Conservation (phyloP, 176 grass and related monocot species). For the Cenchrus fungigraminus region DNA sequence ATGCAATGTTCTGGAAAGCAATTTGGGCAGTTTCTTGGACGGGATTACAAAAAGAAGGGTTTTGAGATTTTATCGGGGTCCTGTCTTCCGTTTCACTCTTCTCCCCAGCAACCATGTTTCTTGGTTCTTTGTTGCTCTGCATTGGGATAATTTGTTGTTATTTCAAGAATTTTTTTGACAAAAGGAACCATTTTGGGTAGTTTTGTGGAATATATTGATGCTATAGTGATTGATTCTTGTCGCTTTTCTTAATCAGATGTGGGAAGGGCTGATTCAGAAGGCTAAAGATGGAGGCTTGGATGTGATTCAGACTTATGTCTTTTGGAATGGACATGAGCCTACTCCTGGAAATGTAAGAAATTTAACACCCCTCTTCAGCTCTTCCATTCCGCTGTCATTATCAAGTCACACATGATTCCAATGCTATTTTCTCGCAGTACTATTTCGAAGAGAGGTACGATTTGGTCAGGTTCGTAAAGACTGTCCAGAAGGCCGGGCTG, state of each 20-base stretch:
- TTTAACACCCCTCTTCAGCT: neutral
- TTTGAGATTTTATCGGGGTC: constrained; percentile 27
- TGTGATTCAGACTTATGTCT: constrained; percentile 97
- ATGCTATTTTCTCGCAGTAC: constrained; percentile 64
- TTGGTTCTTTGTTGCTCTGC: neutral
- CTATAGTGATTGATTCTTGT: neutral
- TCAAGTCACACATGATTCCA: constrained; percentile 3
- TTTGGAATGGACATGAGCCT: constrained; percentile 98
- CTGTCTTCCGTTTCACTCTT: neutral
- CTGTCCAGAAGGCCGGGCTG: constrained; percentile 77
- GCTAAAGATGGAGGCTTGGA: constrained; percentile 97
- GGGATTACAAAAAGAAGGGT: neutral
- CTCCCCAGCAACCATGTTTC: neutral
- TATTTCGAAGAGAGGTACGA: constrained; percentile 98
- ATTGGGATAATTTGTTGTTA: neutral
- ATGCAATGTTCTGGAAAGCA: constrained; percentile 20
- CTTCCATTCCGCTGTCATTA: constrained; percentile 22
- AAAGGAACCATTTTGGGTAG: neutral
- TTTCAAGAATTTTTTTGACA: neutral
- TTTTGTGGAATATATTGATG: neutral
- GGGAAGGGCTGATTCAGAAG: constrained; percentile 94
- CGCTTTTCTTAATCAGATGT: constrained; percentile 68
- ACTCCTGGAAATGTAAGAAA: constrained; percentile 76
- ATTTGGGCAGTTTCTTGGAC: neutral
- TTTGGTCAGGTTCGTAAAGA: constrained; percentile 96